Percentiles rank a stretch among this genome's conserved stretches.
Evolutionary conservation across 108 stramenopile genomes (phyloP).

Genomic region (Skeletonema tropicum): DNA sequence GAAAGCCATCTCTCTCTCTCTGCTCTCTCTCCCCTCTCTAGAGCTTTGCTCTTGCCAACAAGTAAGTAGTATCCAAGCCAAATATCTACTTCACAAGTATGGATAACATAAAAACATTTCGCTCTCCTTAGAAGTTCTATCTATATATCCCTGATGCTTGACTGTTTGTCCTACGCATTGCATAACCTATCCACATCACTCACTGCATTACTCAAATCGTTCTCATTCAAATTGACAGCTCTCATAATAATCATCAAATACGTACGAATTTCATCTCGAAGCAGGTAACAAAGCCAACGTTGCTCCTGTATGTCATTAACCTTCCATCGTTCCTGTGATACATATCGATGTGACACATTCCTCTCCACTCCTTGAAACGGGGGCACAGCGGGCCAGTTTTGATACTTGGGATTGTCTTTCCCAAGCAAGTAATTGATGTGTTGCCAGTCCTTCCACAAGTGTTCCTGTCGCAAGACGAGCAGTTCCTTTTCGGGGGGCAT

Average conservation of each 20-base stretch:
- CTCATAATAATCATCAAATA: conserved; percentile 24
- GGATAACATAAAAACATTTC: no score
- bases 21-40: no score
- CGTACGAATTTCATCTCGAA: conserved; percentile 20
- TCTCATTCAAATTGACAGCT: conserved; percentile 22
- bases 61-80: no score
- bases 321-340: conserved; percentile 6
- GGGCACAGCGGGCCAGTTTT: conserved; percentile 4
- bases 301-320: neutral
- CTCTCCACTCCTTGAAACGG: conserved; percentile 18
- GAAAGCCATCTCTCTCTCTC: no score
- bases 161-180: neutral
- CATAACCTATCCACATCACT: conserved; percentile 21
- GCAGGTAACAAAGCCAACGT: conserved; percentile 15
- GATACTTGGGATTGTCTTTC: neutral
- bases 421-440: conserved; percentile 3
- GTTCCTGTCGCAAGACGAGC: conserved; percentile 47
- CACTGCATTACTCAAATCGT: conserved; percentile 16
- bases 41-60: no score
- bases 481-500: conserved; percentile 36
- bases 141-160: no score
- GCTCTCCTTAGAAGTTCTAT: no score
- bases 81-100: no score
- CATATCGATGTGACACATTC: conserved; percentile 11
- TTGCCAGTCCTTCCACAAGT: conserved; percentile 39